Percentiles rank a stretch among this genome's conserved stretches.
These are phyloP conservation scores for Seiridium unicorne DNA, from an alignment of 2,329 filamentous ascomycete species.

Conservation along the genomic window DNA sequence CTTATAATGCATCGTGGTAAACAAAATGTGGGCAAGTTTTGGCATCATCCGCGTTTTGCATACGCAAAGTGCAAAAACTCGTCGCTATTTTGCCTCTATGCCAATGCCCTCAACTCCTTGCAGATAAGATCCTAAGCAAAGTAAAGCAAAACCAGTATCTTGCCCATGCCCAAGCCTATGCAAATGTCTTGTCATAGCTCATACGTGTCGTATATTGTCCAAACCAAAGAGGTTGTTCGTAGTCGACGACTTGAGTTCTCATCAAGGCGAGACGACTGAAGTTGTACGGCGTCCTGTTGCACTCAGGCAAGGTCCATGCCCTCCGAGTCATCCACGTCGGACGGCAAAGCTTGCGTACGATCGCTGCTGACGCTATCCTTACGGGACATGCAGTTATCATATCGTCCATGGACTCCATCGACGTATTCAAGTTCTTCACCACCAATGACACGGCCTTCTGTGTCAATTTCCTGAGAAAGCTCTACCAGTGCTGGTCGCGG, in stretches of 20 bases:
- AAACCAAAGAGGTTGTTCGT: neutral
- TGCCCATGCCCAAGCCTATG: neutral
- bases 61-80: no score
- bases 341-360: conserved; percentile 55
- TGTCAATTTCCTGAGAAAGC: conserved; percentile 89
- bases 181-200: neutral
- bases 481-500: conserved; percentile 81
- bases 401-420: conserved; percentile 47
- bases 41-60: no score
- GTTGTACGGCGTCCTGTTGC: neutral
- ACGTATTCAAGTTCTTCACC: conserved; percentile 75
- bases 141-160: neutral
- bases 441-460: conserved; percentile 85
- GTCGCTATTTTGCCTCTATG: no score
- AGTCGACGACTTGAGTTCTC: neutral
- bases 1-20: no score
- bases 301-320: conserved; percentile 55
- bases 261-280: neutral
- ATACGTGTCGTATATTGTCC: neutral
- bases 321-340: conserved; percentile 59
- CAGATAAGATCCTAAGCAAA: neutral
- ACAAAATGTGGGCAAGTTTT: neutral
- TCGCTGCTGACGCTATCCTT: conserved; percentile 62
- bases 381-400: conserved; percentile 37
- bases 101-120: neutral